phyloP scores from a whole-genome alignment of 2,329 filamentous ascomycete species.

The Sarocladium kiliense region DNA sequence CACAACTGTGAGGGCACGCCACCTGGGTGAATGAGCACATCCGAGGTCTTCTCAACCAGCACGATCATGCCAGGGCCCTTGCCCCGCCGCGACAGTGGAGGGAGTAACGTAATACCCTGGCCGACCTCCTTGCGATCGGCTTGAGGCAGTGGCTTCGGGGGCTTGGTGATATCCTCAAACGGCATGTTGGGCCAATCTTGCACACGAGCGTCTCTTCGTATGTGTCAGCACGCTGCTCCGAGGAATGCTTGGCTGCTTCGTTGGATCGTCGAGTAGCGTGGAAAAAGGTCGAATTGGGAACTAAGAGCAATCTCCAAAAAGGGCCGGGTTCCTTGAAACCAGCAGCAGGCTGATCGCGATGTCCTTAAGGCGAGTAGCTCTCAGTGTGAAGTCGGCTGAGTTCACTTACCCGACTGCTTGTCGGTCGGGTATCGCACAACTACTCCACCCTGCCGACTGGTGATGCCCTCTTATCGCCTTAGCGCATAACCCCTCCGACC shows the following conservation, averaged over 20 bases:
- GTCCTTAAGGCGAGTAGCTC: neutral
- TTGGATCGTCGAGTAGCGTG: neutral
- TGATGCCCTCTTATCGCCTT: neutral
- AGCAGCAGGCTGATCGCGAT: neutral
- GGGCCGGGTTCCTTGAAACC: neutral
- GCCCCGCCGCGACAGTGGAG: slow-evolving; percentile 30
- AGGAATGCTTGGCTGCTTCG: neutral
- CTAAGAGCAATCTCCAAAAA: neutral
- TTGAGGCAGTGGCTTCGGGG: slow-evolving; percentile 20
- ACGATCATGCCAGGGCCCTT: slow-evolving; percentile 32
- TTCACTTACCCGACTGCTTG: neutral
- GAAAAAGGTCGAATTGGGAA: neutral
- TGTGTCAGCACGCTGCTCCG: no score
- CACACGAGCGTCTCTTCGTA: no score
- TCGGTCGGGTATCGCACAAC: slow-evolving; percentile 4
- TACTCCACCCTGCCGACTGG: neutral
- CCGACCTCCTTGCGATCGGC: slow-evolving; percentile 13
- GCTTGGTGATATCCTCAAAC: slow-evolving; percentile 22
- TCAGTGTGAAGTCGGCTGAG: neutral
- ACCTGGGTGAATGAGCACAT: slow-evolving; percentile 17
- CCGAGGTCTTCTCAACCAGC: slow-evolving; percentile 18
- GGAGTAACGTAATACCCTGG: slow-evolving; percentile 19
- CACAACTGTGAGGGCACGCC: slow-evolving; percentile 47
- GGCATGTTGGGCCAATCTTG: slow-evolving; percentile 11
- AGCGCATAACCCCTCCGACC: neutral